phyloP scores from a whole-genome alignment of 495 filamentous ascomycete species.

The Patellaria atrata region DNA sequence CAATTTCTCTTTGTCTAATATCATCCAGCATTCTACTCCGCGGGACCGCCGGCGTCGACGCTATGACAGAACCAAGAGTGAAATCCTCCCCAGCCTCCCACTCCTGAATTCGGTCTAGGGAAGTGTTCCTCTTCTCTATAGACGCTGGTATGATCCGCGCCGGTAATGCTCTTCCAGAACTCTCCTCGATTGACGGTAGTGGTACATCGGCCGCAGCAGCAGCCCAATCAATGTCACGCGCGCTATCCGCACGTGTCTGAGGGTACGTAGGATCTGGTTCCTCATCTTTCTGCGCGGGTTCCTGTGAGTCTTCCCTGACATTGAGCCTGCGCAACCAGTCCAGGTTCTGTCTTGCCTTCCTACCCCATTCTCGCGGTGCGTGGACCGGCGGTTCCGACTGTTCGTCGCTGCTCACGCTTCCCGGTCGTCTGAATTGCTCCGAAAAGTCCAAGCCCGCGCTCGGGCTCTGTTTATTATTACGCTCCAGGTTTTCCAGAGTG shows the following conservation, averaged over 20 bases:
- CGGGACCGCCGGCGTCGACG: slow-evolving; percentile 46
- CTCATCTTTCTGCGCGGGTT: slow-evolving; percentile 20
- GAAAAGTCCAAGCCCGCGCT: background rate
- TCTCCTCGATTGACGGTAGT: slow-evolving; percentile 34
- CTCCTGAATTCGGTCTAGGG: slow-evolving; percentile 35
- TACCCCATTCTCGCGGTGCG: slow-evolving; percentile 44
- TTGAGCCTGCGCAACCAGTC: slow-evolving; percentile 38
- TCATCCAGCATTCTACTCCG: slow-evolving; percentile 37
- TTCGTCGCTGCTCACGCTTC: slow-evolving; percentile 25
- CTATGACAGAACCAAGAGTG: slow-evolving; percentile 44
- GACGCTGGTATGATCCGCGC: slow-evolving; percentile 27
- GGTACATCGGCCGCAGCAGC: slow-evolving; percentile 28
- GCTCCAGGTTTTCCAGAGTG: slow-evolving; percentile 21
- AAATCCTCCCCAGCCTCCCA: slow-evolving; percentile 50
- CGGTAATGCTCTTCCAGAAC: no score
- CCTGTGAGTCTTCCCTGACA: slow-evolving; percentile 19
- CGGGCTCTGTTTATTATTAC: slow-evolving; percentile 12
- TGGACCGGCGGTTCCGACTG: slow-evolving; percentile 38
- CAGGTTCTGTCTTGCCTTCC: slow-evolving; percentile 34
- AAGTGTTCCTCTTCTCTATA: slow-evolving; percentile 22
- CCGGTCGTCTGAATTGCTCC: slow-evolving; percentile 8
- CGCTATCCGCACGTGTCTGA: slow-evolving; percentile 11
- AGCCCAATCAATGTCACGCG: slow-evolving; percentile 17
- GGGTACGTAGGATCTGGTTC: slow-evolving; percentile 11
- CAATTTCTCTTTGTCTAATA: slow-evolving; percentile 43